Evolutionary conservation across 2,329 filamentous ascomycete species (phyloP).

Genomic region (Dichotomopilus funicola): DNA sequence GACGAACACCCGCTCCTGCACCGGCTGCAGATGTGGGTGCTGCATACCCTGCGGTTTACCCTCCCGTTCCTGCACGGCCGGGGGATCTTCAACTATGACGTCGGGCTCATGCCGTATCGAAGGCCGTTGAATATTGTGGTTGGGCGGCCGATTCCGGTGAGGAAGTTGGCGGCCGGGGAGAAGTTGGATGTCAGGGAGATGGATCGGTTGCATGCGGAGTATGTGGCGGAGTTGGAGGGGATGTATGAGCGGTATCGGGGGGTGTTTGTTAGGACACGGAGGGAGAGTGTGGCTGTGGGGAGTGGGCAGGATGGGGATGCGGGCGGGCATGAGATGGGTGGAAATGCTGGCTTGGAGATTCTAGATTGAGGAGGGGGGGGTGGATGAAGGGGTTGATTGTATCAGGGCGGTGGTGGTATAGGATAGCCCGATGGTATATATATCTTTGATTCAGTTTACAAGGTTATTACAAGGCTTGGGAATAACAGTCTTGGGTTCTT

Average conservation of each 20-base stretch:
- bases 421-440: too few species aligned
- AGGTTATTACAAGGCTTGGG: too few species aligned
- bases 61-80: constrained; percentile 84
- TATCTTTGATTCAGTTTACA: too few species aligned
- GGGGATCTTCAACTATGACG: constrained; percentile 96
- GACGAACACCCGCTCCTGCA: constrained; percentile 72
- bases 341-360: neutral
- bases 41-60: constrained; percentile 85
- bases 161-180: constrained; percentile 40
- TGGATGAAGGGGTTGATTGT: neutral
- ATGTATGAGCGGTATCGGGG: constrained; percentile 77
- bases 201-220: constrained; percentile 70
- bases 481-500: too few species aligned
- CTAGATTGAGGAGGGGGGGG: neutral
- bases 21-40: constrained; percentile 73
- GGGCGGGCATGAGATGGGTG: constrained; percentile 28
- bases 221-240: constrained; percentile 66
- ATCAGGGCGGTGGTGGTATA: neutral
- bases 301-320: constrained; percentile 59
- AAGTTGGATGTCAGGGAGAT: constrained; percentile 68
- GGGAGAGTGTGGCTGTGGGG: constrained; percentile 54
- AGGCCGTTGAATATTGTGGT: constrained; percentile 84
- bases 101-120: constrained; percentile 91
- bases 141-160: constrained; percentile 70
- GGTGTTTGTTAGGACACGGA: constrained; percentile 57